Percentiles rank a stretch among this genome's conserved stretches.
Conservation (phyloP, 352 stramenopile species). For the Elongisporangium undulatum region DNA sequence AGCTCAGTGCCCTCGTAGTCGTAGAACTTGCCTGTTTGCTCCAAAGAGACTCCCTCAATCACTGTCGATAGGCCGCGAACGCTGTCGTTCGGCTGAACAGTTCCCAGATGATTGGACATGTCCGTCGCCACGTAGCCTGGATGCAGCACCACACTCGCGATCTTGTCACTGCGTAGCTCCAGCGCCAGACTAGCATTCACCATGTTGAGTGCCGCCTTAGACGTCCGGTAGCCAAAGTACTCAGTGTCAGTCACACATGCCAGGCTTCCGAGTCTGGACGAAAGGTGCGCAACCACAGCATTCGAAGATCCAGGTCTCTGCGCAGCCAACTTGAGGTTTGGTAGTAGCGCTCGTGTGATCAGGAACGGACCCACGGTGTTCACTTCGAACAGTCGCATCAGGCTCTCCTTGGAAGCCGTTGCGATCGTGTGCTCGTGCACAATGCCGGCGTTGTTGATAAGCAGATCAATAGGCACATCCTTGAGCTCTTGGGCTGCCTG, state of each 20-base stretch:
- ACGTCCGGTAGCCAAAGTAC: slow-evolving; percentile 32
- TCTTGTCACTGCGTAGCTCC: slow-evolving; percentile 24
- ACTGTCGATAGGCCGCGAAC: slow-evolving; percentile 11
- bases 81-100: slow-evolving; percentile 13
- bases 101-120: slow-evolving; percentile 15
- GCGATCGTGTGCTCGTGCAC: slow-evolving; percentile 18
- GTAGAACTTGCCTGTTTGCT: slow-evolving; percentile 21
- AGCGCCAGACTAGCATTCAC: slow-evolving; percentile 20
- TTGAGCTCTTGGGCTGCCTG: slow-evolving; percentile 17
- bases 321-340: slow-evolving; percentile 17
- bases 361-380: slow-evolving; percentile 40
- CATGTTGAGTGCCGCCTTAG: slow-evolving; percentile 49
- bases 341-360: slow-evolving; percentile 26
- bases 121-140: slow-evolving; percentile 30
- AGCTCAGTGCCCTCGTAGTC: slow-evolving; percentile 12
- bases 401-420: slow-evolving; percentile 20
- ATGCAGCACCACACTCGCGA: slow-evolving; percentile 21
- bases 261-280: slow-evolving; percentile 23
- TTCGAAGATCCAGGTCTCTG: slow-evolving; percentile 9
- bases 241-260: neutral
- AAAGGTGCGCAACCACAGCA: slow-evolving; percentile 21
- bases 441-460: slow-evolving; percentile 46
- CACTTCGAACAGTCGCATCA: slow-evolving; percentile 41
- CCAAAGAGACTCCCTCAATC: slow-evolving; percentile 10
- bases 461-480: slow-evolving; percentile 28